Conservation (phyloP, 1,139 yeast genomes). For the Arxiozyma heterogenica region DNA sequence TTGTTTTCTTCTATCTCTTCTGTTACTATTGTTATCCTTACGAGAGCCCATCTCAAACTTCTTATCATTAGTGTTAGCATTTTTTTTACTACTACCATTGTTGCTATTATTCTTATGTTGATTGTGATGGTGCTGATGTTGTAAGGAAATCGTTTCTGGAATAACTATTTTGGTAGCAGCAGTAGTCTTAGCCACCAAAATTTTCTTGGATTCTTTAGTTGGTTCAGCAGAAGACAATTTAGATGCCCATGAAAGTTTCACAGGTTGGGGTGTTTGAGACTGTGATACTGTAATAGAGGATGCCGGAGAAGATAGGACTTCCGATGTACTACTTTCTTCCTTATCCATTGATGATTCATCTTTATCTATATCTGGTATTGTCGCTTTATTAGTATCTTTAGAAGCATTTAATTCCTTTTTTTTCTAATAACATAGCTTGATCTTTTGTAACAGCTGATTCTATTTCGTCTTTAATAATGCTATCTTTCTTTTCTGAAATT, state of each 20-base stretch:
- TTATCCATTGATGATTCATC: background rate
- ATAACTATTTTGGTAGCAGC: constrained; percentile 2
- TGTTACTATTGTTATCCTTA: constrained; percentile 14
- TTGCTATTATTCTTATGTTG: background rate
- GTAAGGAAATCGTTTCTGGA: constrained; percentile 1
- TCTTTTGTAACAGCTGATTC: constrained; percentile 24
- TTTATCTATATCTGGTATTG: background rate
- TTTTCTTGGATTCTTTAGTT: constrained; percentile 11
- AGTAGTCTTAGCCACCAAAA: constrained; percentile 3
- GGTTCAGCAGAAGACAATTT: constrained; percentile 13
- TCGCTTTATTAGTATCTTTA: background rate
- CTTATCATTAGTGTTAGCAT: constrained; percentile 7
- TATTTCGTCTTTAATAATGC: background rate
- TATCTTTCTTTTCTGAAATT: background rate
- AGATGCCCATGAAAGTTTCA: constrained; percentile 23
- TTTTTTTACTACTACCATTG: background rate
- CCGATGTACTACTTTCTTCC: background rate
- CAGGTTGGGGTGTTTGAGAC: constrained; percentile 6
- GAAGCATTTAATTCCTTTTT: background rate
- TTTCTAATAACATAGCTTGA: constrained; percentile 28
- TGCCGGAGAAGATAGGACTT: background rate
- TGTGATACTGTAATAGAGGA: background rate
- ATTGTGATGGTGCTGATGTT: background rate
- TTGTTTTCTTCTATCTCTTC: constrained; percentile 19
- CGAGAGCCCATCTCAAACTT: constrained; percentile 13